phyloP scores from a whole-genome alignment of 495 filamentous ascomycete species.

The Cenococcum geophilum region DNA sequence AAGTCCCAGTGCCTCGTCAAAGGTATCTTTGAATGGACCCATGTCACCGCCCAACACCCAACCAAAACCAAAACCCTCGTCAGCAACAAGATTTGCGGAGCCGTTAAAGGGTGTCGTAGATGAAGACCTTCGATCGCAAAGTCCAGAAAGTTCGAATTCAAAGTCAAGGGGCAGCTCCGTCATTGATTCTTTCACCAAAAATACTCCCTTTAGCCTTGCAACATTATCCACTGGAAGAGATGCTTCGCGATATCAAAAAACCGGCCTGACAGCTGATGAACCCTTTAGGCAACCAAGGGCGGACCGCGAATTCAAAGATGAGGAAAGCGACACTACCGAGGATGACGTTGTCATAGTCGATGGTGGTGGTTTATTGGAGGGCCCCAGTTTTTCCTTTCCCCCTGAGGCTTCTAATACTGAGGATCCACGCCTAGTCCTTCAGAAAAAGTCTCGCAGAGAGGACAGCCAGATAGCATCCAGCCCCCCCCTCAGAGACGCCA shows the following conservation, averaged over 20 bases:
- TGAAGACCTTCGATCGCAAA: slow-evolving; percentile 8
- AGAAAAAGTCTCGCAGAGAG: not conserved
- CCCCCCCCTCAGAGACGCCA: not conserved
- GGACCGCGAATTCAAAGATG: slow-evolving; percentile 18
- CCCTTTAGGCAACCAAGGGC: slow-evolving; percentile 11
- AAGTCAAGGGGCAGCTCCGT: not conserved
- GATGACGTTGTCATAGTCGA: slow-evolving; percentile 30
- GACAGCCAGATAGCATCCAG: not conserved
- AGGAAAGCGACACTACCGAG: slow-evolving; percentile 31
- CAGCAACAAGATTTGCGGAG: slow-evolving; percentile 9
- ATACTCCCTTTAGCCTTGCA: not conserved
- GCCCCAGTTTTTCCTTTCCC: not conserved
- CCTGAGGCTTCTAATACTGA: not conserved
- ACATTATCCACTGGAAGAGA: not conserved
- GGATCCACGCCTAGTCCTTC: not conserved
- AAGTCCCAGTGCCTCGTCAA: slow-evolving; percentile 12
- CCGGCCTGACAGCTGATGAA: slow-evolving; percentile 5
- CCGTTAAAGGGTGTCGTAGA: slow-evolving; percentile 7
- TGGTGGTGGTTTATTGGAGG: slow-evolving; percentile 10
- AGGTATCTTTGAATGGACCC: slow-evolving; percentile 20
- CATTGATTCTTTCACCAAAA: slow-evolving; percentile 2
- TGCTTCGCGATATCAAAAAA: slow-evolving; percentile 2
- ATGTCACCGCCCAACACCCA: slow-evolving; percentile 13
- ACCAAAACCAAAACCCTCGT: slow-evolving; percentile 16
- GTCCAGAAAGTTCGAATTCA: slow-evolving; percentile 7